phyloP scores from a whole-genome alignment of 306 rosid species.

The Dalbergia cochinchinensis region DNA sequence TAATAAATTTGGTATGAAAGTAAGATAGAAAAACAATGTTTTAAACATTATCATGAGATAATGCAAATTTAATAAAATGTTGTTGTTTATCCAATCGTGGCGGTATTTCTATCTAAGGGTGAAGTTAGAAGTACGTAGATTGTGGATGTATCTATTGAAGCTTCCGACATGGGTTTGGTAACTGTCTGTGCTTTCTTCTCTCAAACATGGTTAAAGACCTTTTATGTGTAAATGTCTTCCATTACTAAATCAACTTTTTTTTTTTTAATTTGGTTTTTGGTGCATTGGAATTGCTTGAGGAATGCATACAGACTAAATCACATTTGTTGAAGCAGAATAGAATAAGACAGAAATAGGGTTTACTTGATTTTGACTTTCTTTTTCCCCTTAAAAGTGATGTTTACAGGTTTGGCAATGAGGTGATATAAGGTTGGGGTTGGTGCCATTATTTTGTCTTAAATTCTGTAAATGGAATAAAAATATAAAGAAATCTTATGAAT shows the following conservation, averaged over 20 bases:
- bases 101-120: no score
- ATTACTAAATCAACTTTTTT: background rate
- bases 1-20: no score
- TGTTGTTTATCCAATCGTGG: no score
- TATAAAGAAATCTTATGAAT: background rate
- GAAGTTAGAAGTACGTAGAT: no score
- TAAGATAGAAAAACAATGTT: no score
- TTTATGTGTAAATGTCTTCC: background rate
- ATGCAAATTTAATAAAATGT: no score
- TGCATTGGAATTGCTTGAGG: background rate
- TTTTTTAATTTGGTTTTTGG: background rate
- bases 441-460: background rate
- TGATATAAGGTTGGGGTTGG: background rate
- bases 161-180: background rate
- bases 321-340: background rate
- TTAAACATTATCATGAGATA: no score
- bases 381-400: background rate
- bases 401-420: background rate
- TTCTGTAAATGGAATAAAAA: background rate
- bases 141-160: no score
- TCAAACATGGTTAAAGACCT: background rate
- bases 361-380: slow-evolving; percentile 7
- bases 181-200: background rate
- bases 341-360: background rate
- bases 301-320: background rate